Evolutionary conservation across 495 filamentous ascomycete genomes (phyloP), one percentile per base, ranked within the genome.

Genomic region (Oidiodendron maius): DNA sequence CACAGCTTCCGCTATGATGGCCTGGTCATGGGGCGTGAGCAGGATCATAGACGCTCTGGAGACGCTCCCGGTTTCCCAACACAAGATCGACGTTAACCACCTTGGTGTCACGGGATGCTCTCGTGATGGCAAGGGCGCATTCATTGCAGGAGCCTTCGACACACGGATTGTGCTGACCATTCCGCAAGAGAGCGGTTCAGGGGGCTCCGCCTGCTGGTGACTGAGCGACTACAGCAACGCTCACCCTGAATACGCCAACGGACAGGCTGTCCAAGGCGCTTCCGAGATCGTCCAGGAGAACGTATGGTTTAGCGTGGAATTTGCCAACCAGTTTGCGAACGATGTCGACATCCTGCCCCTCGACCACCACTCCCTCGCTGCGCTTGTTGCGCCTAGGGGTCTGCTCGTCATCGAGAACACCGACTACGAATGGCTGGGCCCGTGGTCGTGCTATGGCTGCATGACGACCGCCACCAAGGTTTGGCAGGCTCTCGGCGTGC

Each of bases 41-140:
- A 71, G 72, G 35, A 62, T 76, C 47, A 56, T 76, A 45, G 72
- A 76, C 37, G 68, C 59, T 18, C 52, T 76, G 12, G 71, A 74
- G 51, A 22, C 47, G 25, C 57, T 60, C 1, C 46, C 67, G 4
- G 55, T 52, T 24, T 56, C 64, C 6, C n/a, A n/a, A n/a, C n/a
- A n/a, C n/a, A 63, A 61, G 11, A 71, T 76, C 52, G 60, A 76
- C 50, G 43, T 63, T 16, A 52, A 55, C 16, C 51, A 56, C 1
- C 28, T 75, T 12, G 70, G 58, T 26, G 69, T 76, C 2, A 75
- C 72, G 15, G 72, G 72, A 12, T 76, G 72, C 52, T 72, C 71
- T 21, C 61, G 72, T 39, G 71, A 76, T 52, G 72, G 72, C 5
- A 76, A 76, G 53, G 72, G 72, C 17, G 72, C 72, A 11, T 41